Evolutionary conservation across 1,139 yeast genomes (phyloP), one percentile per base, ranked within the genome.

Genomic region (Entelexis sorbosivorans): DNA sequence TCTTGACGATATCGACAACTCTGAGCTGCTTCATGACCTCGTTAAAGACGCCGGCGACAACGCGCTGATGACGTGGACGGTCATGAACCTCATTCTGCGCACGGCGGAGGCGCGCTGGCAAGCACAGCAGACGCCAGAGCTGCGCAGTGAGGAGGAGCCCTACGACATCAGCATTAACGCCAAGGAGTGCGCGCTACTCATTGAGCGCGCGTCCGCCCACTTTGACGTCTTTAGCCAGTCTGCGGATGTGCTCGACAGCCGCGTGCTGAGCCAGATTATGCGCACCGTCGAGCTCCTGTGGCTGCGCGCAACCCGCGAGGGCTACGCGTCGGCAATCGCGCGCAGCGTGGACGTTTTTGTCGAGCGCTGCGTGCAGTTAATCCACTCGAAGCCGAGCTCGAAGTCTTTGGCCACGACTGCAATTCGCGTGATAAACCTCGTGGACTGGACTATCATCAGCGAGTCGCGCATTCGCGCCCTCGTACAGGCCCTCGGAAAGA

Each of bases 191-290:
- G 17, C 9, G 20, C 3, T 16, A 17, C 39, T 48, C 19, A 3
- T 53, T 3, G 32, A 31, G 1, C 38, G 44, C 20, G 54, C 54
- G 4, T 16, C 39, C 8, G 24, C 39, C 1, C 52, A 51, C 22
- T 44, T 53, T n/a, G 51, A 51, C n/a, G 38, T 22, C 16, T 40
- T 34, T 34, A 32, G 34, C 33, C 20, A 31, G 14, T 49, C 53
- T 13, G 39, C 42, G 2, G 47, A 48, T 20, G 57, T 54, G 2
- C 47, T 50, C 9, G 51, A 50, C 19, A 28, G 40, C n/a, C 48
- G 56, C 28, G 45, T 49, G 4, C 38, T 54, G 31, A 49, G 47
- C 42, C 57, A 54, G 26, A 47, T 52, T 2, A 48, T 54, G 54
- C 47, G 57, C 3, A 28, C 45, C 2, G 52, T 51, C 3, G 57